phyloP scores from a whole-genome alignment of 2,329 filamentous ascomycete species.

The Allantophomopsis cytisporea region DNA sequence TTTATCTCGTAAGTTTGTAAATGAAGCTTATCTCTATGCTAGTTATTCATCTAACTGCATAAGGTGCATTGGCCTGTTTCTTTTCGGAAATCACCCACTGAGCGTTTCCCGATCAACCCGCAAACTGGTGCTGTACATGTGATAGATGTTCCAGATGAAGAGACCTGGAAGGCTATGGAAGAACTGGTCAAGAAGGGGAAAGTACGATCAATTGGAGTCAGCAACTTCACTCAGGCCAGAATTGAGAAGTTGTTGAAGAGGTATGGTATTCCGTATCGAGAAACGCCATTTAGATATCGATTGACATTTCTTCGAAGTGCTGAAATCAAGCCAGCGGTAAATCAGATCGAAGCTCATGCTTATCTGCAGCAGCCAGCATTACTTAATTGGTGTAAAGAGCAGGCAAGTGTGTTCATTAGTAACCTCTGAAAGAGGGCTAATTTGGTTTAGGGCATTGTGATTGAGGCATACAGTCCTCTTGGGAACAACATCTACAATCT shows the following conservation, averaged over 20 bases:
- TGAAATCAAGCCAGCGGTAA: slow-evolving; percentile 43
- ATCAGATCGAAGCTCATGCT: slow-evolving; percentile 59
- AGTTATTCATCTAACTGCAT: too few relatives aligned
- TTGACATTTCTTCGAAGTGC: slow-evolving; percentile 14
- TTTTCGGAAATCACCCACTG: too few relatives aligned
- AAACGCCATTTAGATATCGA: background rate
- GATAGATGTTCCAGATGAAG: slow-evolving; percentile 8
- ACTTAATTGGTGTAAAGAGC: slow-evolving; percentile 34
- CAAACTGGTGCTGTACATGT: slow-evolving; percentile 5
- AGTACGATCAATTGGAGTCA: slow-evolving; percentile 41
- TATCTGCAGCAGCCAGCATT: slow-evolving; percentile 49
- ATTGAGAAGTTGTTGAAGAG: slow-evolving; percentile 30
- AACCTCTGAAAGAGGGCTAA: background rate
- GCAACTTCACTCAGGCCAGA: slow-evolving; percentile 35
- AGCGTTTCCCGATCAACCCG: slow-evolving; percentile 7
- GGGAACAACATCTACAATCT: slow-evolving; percentile 37
- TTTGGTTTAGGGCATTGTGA: slow-evolving; percentile 35
- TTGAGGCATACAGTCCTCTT: slow-evolving; percentile 53
- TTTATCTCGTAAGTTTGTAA: slow-evolving; percentile 38
- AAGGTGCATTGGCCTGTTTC: slow-evolving; percentile 14
- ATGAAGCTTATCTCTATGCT: too few relatives aligned
- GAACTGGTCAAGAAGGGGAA: slow-evolving; percentile 44
- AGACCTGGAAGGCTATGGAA: slow-evolving; percentile 62
- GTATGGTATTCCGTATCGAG: slow-evolving; percentile 1
- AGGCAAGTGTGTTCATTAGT: slow-evolving; percentile 7